Base-by-base conservation (phyloP, 192 early-diverging fungal genomes). In the Podila epicladia region DNA sequence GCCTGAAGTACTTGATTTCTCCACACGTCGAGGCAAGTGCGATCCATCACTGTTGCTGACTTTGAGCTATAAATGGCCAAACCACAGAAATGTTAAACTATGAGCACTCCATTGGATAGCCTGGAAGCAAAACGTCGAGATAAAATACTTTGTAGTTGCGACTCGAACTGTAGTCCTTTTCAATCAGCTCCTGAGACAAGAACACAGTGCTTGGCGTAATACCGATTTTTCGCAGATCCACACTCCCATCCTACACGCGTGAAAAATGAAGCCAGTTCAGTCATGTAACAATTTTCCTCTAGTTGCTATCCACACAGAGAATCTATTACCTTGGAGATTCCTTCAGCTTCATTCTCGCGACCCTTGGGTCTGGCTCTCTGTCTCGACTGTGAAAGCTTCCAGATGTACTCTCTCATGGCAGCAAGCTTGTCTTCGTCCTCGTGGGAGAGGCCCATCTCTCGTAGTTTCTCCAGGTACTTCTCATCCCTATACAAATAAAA, bases 341-440 rank as follows among this genome's bases (percentile, higher is more conserved):
- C 73, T 13, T 71, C 73, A 37, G 61, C 38, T 28, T 82, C 73
- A 26, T 80, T 71, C n/a, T 80, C 77, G 29, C 77, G 70, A 15
- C 77, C 77, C 41, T 75, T 82, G 28, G 67, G 68, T 53, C 69
- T 63, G 3, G 73, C 73, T n/a, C 80, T 85, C 53, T 72, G 64
- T 28, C 86, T 86, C 4, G 91, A 76, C 58, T 85, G 73, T 2
- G 94, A 89, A 26, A 92, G 71, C 74, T 95, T 95, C 69, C 87
- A 93, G 13, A 95, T 93, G 68, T 91, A 94, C 62, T 93, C 90
- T 68, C 93, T 86, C 87, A 95, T 88, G 13, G 89, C 84, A 31
- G 83, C 80, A 4, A 95, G 84, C 64, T 92, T 94, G 63, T 91
- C 89, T 71, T 91, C 92, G 67, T 95, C 94, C 26, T 94, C 93